Evolutionary conservation across 768 basidiomycete genomes (phyloP).

Genomic region (Auricularia cornea): DNA sequence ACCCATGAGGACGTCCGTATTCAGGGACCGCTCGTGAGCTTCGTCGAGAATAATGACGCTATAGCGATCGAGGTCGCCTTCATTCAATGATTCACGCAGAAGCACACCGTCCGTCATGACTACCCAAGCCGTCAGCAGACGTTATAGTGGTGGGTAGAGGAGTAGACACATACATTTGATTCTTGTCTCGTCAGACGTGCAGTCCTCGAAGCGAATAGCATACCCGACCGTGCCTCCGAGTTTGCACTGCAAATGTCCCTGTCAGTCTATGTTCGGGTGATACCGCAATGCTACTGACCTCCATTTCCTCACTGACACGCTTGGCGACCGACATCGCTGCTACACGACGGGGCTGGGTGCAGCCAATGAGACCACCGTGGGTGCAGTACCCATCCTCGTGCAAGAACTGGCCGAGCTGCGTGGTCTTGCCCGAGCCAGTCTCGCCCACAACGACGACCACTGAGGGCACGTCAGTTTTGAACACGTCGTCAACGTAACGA

Average conservation of each 20-base stretch:
- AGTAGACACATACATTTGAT: slow-evolving; percentile 76
- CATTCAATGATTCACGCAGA: slow-evolving; percentile 95
- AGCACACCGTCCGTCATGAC: slow-evolving; percentile 99
- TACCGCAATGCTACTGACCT: slow-evolving; percentile 41
- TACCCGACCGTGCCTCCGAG: slow-evolving; percentile 90
- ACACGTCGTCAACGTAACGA: not conserved
- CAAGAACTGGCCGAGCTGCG: slow-evolving; percentile 89
- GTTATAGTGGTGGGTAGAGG: not conserved
- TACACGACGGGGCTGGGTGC: slow-evolving; percentile 96
- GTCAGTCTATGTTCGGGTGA: slow-evolving; percentile 1
- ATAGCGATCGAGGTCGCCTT: slow-evolving; percentile 96
- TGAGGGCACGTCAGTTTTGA: slow-evolving; percentile 21
- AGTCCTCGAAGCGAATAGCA: slow-evolving; percentile 97
- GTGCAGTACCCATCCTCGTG: slow-evolving; percentile 95
- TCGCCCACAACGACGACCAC: slow-evolving; percentile 97
- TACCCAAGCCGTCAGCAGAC: slow-evolving; percentile 21
- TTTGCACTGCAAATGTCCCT: slow-evolving; percentile 49
- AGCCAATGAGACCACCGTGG: slow-evolving; percentile 77
- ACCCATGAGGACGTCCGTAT: slow-evolving; percentile 98
- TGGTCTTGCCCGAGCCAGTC: slow-evolving; percentile 99
- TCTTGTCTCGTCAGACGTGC: slow-evolving; percentile 86
- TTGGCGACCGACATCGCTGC: slow-evolving; percentile 99
- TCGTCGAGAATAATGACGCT: slow-evolving; percentile 98
- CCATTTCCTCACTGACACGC: slow-evolving; percentile 99
- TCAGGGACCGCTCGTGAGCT: slow-evolving; percentile 94